Base-by-base conservation (phyloP, 768 basidiomycete genomes). In the Termitomyces sp. region DNA sequence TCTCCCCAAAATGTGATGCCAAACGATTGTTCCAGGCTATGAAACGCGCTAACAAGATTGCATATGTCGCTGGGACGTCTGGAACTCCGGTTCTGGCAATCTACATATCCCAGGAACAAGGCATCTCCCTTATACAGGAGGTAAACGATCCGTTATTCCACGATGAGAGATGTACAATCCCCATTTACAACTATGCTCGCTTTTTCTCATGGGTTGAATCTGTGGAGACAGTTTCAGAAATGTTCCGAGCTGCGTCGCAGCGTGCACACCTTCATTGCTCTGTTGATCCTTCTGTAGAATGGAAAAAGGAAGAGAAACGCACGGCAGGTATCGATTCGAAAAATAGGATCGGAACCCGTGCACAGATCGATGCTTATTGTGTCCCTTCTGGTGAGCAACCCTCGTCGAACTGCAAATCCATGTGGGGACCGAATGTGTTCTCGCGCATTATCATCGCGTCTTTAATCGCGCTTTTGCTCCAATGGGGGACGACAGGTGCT, bases 1-100 rank as follows among this genome's bases (percentile, higher is more conserved):
- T 79, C 12, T 73, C 74, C 3, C 79, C 78, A 0, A 78, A 77
- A 66, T 79, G 73, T 42, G 73, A 78, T 59, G 65, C 65, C 7
- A 34, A 31, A 1, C 75, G 74, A 4, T 61, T 79, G 11, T 46
- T 50, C 30, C 59, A 62, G 12, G 75, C 74, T 6, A 44, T 77
- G 34, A 50, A 65, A 20, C 58, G 63, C 3, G 75, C 74, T 2
- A 75, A 76, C 58, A 58, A 57, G 0, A 66, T 66, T 18, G 70
- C 72, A 30, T 68, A 66, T 48, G 64, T 73, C n/a, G 72, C 66
- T 4, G 68, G 62, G 18, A 45, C 54, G 8, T 44, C 30, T 16
- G 54, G 46, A 30, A 34, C 12, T 7, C 51, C 58, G 4, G 46
- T 57, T 13, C 46, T 59, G 7, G 60, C 59, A 5, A 50, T n/a